phyloP scores from a whole-genome alignment of 805 yeast species.

The Pichia occidentalis region DNA sequence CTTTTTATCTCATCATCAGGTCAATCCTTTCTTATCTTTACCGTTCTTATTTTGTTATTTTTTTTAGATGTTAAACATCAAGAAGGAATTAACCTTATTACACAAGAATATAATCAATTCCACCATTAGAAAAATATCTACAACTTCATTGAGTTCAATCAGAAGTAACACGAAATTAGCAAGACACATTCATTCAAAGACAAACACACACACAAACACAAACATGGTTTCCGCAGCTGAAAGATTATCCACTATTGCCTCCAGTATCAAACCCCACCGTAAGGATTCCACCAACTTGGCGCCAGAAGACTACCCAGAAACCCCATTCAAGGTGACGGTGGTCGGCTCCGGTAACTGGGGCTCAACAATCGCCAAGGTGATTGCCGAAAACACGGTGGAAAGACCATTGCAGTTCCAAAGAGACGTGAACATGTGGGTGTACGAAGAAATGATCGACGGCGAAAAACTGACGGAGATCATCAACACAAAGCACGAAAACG shows the following conservation, averaged over 20 bases:
- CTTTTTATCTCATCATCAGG: too few species aligned
- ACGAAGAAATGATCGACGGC: constrained; percentile 76
- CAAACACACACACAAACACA: not conserved
- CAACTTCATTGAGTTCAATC: too few species aligned
- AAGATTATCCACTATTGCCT: constrained; percentile 20
- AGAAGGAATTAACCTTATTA: too few species aligned
- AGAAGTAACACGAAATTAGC: too few species aligned
- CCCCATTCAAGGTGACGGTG: constrained; percentile 53
- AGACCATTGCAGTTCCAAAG: constrained; percentile 66
- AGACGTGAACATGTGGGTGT: constrained; percentile 95
- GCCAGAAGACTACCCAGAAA: constrained; percentile 23
- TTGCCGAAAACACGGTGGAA: constrained; percentile 77
- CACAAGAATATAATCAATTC: too few species aligned
- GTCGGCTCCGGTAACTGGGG: constrained; percentile 99
- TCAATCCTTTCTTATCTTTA: too few species aligned
- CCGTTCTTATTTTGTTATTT: too few species aligned
- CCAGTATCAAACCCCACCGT: constrained; percentile 19
- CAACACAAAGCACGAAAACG: constrained; percentile 87
- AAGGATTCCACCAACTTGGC: constrained; percentile 13
- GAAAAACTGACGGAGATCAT: constrained; percentile 82
- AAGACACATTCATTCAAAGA: too few species aligned
- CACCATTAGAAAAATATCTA: too few species aligned
- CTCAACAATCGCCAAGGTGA: constrained; percentile 91
- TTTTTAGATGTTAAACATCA: too few species aligned
- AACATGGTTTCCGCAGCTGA: constrained; percentile 22